These are phyloP conservation scores for Tolypocladium amazonense DNA, from an alignment of 2,329 filamentous ascomycete genomes.

Conservation along the genomic window DNA sequence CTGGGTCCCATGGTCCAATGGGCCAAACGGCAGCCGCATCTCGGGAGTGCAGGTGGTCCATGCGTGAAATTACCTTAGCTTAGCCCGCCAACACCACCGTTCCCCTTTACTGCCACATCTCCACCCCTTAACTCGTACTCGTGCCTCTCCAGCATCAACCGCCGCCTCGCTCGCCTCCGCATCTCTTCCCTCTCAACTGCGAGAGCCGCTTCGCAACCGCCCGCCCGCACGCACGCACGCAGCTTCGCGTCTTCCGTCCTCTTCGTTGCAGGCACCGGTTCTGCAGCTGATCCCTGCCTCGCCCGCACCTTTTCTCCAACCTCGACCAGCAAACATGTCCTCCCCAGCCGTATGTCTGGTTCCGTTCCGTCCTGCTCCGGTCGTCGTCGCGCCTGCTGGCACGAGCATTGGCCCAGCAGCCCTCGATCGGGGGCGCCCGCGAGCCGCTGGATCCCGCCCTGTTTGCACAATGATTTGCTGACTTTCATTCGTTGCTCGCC, in stretches of 20 bases:
- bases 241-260: neutral
- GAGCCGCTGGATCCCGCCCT: neutral
- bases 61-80: conserved; percentile 7
- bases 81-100: conserved; percentile 3
- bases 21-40: neutral
- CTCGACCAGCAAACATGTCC: conserved; percentile 12
- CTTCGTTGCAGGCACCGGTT: neutral
- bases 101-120: conserved; percentile 8
- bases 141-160: conserved; percentile 2
- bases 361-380: neutral
- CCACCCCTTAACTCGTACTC: neutral
- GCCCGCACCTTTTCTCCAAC: neutral
- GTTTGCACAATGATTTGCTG: conserved; percentile 9
- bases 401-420: neutral
- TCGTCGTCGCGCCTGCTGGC: neutral
- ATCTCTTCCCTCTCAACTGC: conserved; percentile 3
- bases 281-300: neutral
- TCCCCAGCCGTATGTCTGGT: conserved; percentile 11
- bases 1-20: too few species aligned
- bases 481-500: conserved; percentile 12
- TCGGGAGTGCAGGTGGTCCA: conserved; percentile 2
- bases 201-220: conserved; percentile 1
- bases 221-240: neutral
- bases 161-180: conserved; percentile 6
- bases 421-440: neutral